Conservation (phyloP, 805 yeast species). For the Yarrowia sp. region DNA sequence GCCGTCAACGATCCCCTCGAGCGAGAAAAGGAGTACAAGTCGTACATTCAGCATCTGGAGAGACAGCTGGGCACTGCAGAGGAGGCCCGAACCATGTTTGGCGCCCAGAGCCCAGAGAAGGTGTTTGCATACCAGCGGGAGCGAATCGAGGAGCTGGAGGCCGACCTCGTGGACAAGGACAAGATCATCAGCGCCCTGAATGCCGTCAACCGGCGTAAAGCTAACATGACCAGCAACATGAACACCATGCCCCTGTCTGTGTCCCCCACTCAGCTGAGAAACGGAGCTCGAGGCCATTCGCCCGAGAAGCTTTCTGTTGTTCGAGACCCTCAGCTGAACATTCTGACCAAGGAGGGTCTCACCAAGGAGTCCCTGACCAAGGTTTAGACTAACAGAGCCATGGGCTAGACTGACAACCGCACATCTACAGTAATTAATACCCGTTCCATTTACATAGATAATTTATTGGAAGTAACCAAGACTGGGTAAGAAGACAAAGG, state of each 20-base stretch:
- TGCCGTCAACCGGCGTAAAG: constrained; percentile 67
- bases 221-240: constrained; percentile 43
- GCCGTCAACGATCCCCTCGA: constrained; percentile 20
- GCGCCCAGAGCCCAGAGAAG: constrained; percentile 42
- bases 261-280: constrained; percentile 24
- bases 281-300: constrained; percentile 5
- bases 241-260: constrained; percentile 35
- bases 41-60: constrained; percentile 68
- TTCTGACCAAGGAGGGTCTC: constrained; percentile 24
- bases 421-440: constrained; percentile 23
- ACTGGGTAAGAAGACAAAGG: too few relatives aligned
- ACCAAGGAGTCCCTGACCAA: constrained; percentile 11
- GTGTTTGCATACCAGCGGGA: constrained; percentile 67
- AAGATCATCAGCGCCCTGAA: constrained; percentile 77
- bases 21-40: constrained; percentile 51
- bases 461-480: constrained; percentile 13
- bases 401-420: background rate
- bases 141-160: constrained; percentile 69
- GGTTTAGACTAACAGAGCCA: background rate
- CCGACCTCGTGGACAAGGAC: constrained; percentile 72
- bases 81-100: constrained; percentile 41
- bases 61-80: constrained; percentile 54
- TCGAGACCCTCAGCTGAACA: constrained; percentile 27
- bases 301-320: constrained; percentile 28
- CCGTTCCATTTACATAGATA: constrained; percentile 24